Evolutionary conservation across 306 rosid species (phyloP).

Genomic region (Hippophae tibetana): DNA sequence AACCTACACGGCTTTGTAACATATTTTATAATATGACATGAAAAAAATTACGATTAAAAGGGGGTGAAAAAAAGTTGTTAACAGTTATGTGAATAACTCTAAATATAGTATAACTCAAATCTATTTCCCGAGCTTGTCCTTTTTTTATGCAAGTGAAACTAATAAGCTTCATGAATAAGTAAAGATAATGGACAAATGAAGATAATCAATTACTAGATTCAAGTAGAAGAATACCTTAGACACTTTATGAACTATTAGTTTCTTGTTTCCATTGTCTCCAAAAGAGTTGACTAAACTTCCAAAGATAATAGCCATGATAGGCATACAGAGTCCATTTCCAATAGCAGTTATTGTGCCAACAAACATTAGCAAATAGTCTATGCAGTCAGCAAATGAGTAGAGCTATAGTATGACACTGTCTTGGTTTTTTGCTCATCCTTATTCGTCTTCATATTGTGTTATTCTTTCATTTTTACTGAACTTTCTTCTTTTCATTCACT

Average conservation of each 20-base stretch:
- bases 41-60: too few relatives aligned
- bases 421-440: conserved; percentile 22
- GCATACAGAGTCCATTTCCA: conserved; percentile 51
- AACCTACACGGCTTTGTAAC: too few relatives aligned
- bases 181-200: too few relatives aligned
- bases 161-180: too few relatives aligned
- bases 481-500: conserved; percentile 22
- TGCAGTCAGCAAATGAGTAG: conserved; percentile 67
- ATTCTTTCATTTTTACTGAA: conserved; percentile 13
- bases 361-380: conserved; percentile 52
- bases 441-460: conserved; percentile 22
- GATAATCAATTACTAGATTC: too few relatives aligned
- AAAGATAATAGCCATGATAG: conserved; percentile 53
- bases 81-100: too few relatives aligned
- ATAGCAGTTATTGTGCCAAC: conserved; percentile 51
- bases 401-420: conserved; percentile 61
- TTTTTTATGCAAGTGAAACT: too few relatives aligned
- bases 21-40: too few relatives aligned
- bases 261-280: conserved; percentile 29
- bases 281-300: conserved; percentile 58
- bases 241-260: conserved; percentile 40
- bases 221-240: conserved; percentile 29
- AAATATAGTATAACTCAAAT: too few relatives aligned
- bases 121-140: too few relatives aligned
- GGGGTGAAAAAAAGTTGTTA: too few relatives aligned